phyloP scores from a whole-genome alignment of 164 flowering plant genomes.

The Stephania cephalantha region DNA sequence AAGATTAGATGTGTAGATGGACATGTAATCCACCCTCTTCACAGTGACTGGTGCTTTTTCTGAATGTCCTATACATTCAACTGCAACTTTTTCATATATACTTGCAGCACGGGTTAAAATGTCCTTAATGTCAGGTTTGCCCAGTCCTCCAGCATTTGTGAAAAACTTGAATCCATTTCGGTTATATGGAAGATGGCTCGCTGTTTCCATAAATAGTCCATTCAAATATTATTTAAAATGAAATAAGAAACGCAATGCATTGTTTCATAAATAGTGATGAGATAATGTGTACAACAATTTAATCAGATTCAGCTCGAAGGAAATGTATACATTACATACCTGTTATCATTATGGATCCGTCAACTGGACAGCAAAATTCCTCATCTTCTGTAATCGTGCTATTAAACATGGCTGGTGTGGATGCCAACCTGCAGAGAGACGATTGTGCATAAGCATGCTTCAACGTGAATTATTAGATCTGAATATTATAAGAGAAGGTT shows the following conservation, averaged over 20 bases:
- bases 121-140: slow-evolving; percentile 86
- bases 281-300: background rate
- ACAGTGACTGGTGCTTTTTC: slow-evolving; percentile 39
- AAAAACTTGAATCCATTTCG: slow-evolving; percentile 96
- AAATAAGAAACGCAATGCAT: background rate
- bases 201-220: slow-evolving; percentile 39
- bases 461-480: background rate
- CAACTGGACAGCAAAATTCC: slow-evolving; percentile 66
- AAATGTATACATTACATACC: slow-evolving; percentile 34
- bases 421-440: slow-evolving; percentile 60
- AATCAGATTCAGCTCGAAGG: background rate
- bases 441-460: slow-evolving; percentile 1
- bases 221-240: background rate
- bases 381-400: slow-evolving; percentile 78
- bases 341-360: slow-evolving; percentile 98
- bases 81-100: slow-evolving; percentile 44
- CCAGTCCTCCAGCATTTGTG: slow-evolving; percentile 89
- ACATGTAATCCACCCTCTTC: slow-evolving; percentile 85
- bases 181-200: slow-evolving; percentile 98
- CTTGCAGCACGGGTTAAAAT: slow-evolving; percentile 83
- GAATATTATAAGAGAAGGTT: background rate
- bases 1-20: slow-evolving; percentile 72
- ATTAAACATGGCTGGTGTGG: slow-evolving; percentile 99
- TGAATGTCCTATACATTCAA: slow-evolving; percentile 32
- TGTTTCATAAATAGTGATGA: background rate